Conservation (phyloP, 2,329 filamentous ascomycete species). For the Chalaropsis ovoidea region DNA sequence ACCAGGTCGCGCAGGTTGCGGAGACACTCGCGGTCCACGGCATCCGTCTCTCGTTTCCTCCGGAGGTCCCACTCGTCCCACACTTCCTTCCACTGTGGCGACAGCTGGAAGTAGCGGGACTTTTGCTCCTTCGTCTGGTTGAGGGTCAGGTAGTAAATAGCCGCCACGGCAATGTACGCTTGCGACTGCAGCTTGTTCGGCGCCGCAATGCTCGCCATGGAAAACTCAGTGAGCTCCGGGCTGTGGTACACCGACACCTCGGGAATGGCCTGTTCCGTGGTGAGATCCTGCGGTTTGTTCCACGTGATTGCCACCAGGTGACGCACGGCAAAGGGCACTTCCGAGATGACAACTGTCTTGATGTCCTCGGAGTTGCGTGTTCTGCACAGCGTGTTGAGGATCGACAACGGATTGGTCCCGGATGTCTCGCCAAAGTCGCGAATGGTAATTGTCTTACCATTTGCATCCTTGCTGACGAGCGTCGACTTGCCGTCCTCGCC, state of each 20-base stretch:
- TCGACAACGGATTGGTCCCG: conserved; percentile 63
- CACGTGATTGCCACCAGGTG: conserved; percentile 66
- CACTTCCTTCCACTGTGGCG: conserved; percentile 70
- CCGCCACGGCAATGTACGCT: conserved; percentile 69
- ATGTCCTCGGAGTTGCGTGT: conserved; percentile 65
- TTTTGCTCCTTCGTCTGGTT: conserved; percentile 78
- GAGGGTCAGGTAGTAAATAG: conserved; percentile 71
- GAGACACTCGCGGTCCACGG: conserved; percentile 57
- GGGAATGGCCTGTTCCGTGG: conserved; percentile 36
- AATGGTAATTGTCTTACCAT: conserved; percentile 40
- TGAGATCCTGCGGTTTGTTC: conserved; percentile 59
- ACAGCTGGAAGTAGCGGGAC: conserved; percentile 59
- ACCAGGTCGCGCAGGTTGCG: conserved; percentile 60
- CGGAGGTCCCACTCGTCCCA: conserved; percentile 67
- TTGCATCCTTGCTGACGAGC: conserved; percentile 44
- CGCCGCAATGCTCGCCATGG: conserved; percentile 65
- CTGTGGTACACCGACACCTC: conserved; percentile 34
- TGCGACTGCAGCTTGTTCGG: conserved; percentile 74
- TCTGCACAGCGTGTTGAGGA: conserved; percentile 80
- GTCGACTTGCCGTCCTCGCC: conserved; percentile 50
- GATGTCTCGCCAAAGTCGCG: conserved; percentile 77
- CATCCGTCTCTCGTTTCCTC: conserved; percentile 60
- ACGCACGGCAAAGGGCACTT: conserved; percentile 62
- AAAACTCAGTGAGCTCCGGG: conserved; percentile 47
- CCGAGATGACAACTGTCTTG: conserved; percentile 58